phyloP scores from a whole-genome alignment of 371 early-diverging fungal genomes.

The Phascolomyces articulosus region DNA sequence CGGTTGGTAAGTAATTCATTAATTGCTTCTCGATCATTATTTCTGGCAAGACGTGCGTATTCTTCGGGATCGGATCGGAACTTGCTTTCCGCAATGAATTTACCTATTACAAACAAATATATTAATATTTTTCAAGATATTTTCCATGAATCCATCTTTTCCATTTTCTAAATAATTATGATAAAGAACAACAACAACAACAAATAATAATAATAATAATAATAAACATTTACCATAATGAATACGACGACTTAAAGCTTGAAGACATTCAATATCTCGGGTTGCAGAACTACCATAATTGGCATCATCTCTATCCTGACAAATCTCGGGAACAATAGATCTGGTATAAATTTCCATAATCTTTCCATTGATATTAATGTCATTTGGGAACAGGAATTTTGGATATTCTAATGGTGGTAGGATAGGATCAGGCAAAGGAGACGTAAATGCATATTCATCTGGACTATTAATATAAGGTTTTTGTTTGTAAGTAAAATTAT shows the following conservation, averaged over 20 bases:
- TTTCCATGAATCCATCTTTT: background rate
- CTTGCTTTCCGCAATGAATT: conserved; percentile 96
- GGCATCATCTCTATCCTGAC: conserved; percentile 69
- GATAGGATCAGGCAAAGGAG: conserved; percentile 83
- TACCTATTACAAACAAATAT: conserved; percentile 57
- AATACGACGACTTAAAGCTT: conserved; percentile 90
- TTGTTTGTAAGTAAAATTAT: background rate
- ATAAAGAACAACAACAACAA: too few relatives aligned
- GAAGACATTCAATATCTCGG: conserved; percentile 90
- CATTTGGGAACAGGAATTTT: conserved; percentile 66
- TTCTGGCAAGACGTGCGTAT: conserved; percentile 84
- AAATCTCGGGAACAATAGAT: conserved; percentile 74
- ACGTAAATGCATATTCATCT: conserved; percentile 95
- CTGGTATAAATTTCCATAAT: conserved; percentile 79
- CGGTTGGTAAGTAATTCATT: conserved; percentile 85
- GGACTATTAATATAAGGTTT: conserved; percentile 54
- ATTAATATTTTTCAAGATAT: background rate
- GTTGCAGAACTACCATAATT: conserved; percentile 95
- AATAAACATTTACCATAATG: conserved; percentile 77
- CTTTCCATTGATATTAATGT: conserved; percentile 84
- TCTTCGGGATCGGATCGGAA: conserved; percentile 80
- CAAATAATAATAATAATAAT: too few relatives aligned
- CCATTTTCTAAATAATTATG: too few relatives aligned
- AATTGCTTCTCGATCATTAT: conserved; percentile 76
- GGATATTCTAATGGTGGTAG: conserved; percentile 84